These are phyloP conservation scores for Euphorbia peplus DNA, from an alignment of 345 rosid genomes.

Conservation along the genomic window DNA sequence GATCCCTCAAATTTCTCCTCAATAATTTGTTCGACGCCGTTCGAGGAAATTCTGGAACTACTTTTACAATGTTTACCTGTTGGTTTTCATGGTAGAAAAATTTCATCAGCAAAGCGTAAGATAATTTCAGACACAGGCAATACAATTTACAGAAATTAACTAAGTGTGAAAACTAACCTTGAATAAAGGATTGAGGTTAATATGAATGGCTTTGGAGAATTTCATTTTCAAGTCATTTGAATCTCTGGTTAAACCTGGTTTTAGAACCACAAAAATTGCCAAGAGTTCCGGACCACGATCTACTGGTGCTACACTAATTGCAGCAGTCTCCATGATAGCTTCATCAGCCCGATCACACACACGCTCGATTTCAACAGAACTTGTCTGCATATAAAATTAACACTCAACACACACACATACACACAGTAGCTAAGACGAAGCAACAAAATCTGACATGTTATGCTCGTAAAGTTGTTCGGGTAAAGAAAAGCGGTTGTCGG, in stretches of 20 bases:
- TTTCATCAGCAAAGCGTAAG: not conserved
- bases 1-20: not conserved
- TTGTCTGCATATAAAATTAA: constrained; percentile 46
- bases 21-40: not conserved
- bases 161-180: constrained; percentile 57
- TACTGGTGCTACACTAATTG: constrained; percentile 51
- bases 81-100: not conserved
- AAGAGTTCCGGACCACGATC: constrained; percentile 77
- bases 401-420: no score
- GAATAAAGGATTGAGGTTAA: constrained; percentile 78
- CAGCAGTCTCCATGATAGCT: constrained; percentile 74
- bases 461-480: not conserved
- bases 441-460: not conserved
- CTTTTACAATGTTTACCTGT: not conserved
- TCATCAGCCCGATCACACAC: constrained; percentile 72
- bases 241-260: constrained; percentile 40
- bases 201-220: constrained; percentile 60
- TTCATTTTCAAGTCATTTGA: constrained; percentile 49
- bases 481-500: not conserved
- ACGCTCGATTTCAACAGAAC: constrained; percentile 88
- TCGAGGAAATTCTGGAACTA: not conserved
- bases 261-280: constrained; percentile 56
- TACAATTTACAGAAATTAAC: no score
- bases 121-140: no score
- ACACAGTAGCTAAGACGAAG: not conserved